Conservation (phyloP, 495 filamentous ascomycete species). For the Usnea hakonensis region DNA sequence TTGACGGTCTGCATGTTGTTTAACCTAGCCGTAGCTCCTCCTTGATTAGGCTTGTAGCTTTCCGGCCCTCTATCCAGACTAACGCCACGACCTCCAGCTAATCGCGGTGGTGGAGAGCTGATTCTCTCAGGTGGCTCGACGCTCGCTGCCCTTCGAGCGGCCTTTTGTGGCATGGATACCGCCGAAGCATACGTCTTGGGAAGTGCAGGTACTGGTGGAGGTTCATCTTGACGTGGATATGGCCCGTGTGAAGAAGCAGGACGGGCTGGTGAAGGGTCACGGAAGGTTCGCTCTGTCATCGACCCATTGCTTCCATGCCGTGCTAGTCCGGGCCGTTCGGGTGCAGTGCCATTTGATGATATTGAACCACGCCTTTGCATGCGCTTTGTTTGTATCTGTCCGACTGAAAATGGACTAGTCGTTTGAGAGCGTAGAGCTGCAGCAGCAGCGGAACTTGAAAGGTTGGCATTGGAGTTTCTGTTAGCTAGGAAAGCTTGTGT, state of each 20-base stretch:
- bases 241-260: constrained; percentile 35
- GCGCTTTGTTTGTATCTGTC: constrained; percentile 78
- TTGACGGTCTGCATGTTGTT: constrained; percentile 15
- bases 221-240: constrained; percentile 33
- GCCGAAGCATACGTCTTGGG: constrained; percentile 43
- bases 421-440: constrained; percentile 71
- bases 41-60: constrained; percentile 11
- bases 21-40: constrained; percentile 9
- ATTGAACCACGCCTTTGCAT: constrained; percentile 65
- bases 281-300: constrained; percentile 81
- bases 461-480: constrained; percentile 52
- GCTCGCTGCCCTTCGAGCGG: constrained; percentile 44
- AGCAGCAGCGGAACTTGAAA: constrained; percentile 79
- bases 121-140: constrained; percentile 46
- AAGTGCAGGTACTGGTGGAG: constrained; percentile 68
- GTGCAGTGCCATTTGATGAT: constrained; percentile 54
- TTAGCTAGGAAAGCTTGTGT: constrained; percentile 69
- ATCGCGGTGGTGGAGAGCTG: constrained; percentile 39
- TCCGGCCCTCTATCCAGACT: constrained; percentile 40
- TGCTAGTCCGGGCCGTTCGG: constrained; percentile 42
- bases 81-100: constrained; percentile 32
- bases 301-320: constrained; percentile 65
- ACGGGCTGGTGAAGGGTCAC: constrained; percentile 56
- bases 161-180: constrained; percentile 21
- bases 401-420: constrained; percentile 66